Percentiles rank a stretch among this genome's conserved stretches.
Evolutionary conservation across 192 early-diverging fungal genomes (phyloP).

Genomic region (Coemansia erecta): DNA sequence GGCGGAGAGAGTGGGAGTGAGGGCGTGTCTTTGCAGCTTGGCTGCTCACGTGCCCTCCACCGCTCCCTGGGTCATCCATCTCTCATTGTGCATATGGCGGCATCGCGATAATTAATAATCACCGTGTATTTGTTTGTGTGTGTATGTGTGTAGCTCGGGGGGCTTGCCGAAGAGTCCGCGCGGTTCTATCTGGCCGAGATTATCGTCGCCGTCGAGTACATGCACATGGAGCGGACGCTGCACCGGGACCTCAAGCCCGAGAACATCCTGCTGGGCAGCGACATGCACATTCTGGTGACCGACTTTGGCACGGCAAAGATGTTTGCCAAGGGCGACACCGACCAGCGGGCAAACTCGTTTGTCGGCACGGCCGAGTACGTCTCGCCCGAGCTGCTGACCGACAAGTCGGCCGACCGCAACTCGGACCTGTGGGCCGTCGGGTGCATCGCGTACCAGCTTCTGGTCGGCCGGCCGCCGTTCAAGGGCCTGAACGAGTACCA

Average conservation of each 20-base stretch:
- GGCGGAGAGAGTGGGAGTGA: too few relatives aligned
- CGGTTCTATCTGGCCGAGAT: constrained; percentile 89
- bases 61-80: too few relatives aligned
- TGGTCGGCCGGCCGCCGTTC: constrained; percentile 89
- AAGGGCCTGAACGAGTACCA: constrained; percentile 94
- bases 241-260: constrained; percentile 98
- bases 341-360: constrained; percentile 76
- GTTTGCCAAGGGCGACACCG: constrained; percentile 32
- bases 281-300: constrained; percentile 92
- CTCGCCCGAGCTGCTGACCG: constrained; percentile 90
- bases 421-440: constrained; percentile 83
- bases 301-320: constrained; percentile 92
- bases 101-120: too few relatives aligned
- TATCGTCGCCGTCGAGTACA: constrained; percentile 79
- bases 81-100: too few relatives aligned
- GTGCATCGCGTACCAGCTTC: constrained; percentile 90
- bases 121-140: constrained; percentile 6
- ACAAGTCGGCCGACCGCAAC: constrained; percentile 76
- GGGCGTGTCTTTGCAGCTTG: too few relatives aligned
- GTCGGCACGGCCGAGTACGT: constrained; percentile 99
- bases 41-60: too few relatives aligned
- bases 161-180: constrained; percentile 60
- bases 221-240: constrained; percentile 82
- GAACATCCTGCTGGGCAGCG: constrained; percentile 81
- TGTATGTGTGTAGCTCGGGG: constrained; percentile 58